These are phyloP conservation scores for Plasmopara halstedii DNA, from an alignment of 352 stramenopile species.

Conservation along the genomic window DNA sequence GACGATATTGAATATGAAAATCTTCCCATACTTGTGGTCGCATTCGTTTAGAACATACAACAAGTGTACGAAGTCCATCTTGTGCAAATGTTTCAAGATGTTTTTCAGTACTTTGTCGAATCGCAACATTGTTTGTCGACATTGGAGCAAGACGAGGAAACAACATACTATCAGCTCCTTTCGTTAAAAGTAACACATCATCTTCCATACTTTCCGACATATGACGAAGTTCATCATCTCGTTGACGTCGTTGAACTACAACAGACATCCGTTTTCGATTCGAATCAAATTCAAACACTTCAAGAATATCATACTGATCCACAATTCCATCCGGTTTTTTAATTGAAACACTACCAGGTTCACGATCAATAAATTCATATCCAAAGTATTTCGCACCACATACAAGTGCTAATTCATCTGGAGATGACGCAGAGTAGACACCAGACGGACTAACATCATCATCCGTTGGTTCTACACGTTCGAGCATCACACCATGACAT, in stretches of 20 bases:
- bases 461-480: constrained; percentile 54
- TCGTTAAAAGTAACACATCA: constrained; percentile 66
- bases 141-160: constrained; percentile 57
- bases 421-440: constrained; percentile 86
- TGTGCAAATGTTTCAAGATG: constrained; percentile 80
- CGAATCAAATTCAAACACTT: constrained; percentile 92
- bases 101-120: constrained; percentile 38
- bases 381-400: constrained; percentile 83
- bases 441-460: constrained; percentile 19
- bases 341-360: constrained; percentile 58
- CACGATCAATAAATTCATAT: constrained; percentile 69
- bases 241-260: constrained; percentile 64
- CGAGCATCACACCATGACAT: constrained; percentile 96
- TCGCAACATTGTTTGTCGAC: constrained; percentile 32
- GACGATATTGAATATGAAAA: constrained; percentile 65
- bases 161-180: constrained; percentile 80
- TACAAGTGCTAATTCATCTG: constrained; percentile 80
- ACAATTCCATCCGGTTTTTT: constrained; percentile 48
- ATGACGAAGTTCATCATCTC: constrained; percentile 57
- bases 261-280: constrained; percentile 84
- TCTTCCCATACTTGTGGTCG: constrained; percentile 44
- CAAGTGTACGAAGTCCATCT: constrained; percentile 83
- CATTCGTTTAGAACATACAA: constrained; percentile 71
- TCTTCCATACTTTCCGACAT: constrained; percentile 67
- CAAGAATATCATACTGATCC: constrained; percentile 86